Conservation (phyloP, 805 yeast species). For the Candida berthetii region DNA sequence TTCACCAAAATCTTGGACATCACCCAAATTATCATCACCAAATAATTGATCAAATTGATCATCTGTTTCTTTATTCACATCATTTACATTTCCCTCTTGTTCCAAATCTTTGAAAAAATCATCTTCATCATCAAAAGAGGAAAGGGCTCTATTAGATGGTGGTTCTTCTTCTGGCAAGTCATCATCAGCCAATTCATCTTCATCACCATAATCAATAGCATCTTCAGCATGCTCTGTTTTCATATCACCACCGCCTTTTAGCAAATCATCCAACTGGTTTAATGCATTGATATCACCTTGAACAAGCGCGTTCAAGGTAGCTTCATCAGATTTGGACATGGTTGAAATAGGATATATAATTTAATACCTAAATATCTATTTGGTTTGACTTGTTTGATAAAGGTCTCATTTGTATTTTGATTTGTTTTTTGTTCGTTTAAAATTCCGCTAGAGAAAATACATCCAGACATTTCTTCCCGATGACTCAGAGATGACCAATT, state of each 20-base stretch:
- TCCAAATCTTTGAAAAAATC: slow-evolving; percentile 25
- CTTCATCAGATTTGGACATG: background rate
- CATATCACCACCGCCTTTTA: slow-evolving; percentile 5
- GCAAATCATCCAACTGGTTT: slow-evolving; percentile 2
- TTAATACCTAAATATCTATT: slow-evolving; percentile 8
- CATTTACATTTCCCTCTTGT: slow-evolving; percentile 22
- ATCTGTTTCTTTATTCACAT: slow-evolving; percentile 1
- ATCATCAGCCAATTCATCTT: slow-evolving; percentile 91
- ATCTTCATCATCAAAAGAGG: slow-evolving; percentile 22
- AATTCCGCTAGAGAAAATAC: too few relatives aligned
- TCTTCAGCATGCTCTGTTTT: slow-evolving; percentile 72
- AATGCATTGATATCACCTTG: background rate
- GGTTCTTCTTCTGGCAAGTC: slow-evolving; percentile 38
- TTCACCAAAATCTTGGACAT: slow-evolving; percentile 12
- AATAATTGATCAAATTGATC: slow-evolving; percentile 21
- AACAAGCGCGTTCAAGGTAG: background rate
- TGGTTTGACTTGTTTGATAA: too few relatives aligned
- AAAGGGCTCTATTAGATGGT: slow-evolving; percentile 4
- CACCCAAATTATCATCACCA: slow-evolving; percentile 18
- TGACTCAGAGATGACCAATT: too few relatives aligned
- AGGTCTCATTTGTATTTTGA: too few relatives aligned
- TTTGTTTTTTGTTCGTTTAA: too few relatives aligned
- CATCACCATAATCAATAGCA: slow-evolving; percentile 92
- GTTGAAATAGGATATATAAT: slow-evolving; percentile 2
- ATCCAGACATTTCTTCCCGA: too few relatives aligned